Conservation (phyloP, 2,329 filamentous ascomycete species). For the Alternaria brassicicola region DNA sequence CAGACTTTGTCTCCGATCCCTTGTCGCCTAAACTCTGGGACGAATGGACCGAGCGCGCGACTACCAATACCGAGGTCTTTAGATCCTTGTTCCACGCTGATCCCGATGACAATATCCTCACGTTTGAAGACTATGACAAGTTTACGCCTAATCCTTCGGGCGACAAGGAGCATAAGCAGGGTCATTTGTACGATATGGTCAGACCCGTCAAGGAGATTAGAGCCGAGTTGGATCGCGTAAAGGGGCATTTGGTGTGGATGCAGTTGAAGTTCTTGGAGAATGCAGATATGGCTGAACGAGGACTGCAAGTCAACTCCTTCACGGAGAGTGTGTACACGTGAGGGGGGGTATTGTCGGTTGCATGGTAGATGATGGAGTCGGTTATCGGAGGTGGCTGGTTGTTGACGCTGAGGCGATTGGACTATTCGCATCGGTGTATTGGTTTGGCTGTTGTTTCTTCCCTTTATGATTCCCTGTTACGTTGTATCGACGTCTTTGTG, state of each 20-base stretch:
- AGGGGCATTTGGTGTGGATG: slow-evolving; percentile 94
- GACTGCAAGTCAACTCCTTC: slow-evolving; percentile 81
- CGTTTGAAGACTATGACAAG: slow-evolving; percentile 84
- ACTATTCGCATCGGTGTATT: neutral
- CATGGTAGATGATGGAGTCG: neutral
- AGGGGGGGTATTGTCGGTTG: neutral
- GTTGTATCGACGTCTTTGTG: neutral
- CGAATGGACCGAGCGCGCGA: slow-evolving; percentile 72
- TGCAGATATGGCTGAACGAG: slow-evolving; percentile 86
- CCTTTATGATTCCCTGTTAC: neutral
- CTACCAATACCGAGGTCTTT: slow-evolving; percentile 75
- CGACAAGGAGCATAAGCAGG: slow-evolving; percentile 69
- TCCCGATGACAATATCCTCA: slow-evolving; percentile 87
- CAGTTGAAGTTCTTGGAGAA: slow-evolving; percentile 85
- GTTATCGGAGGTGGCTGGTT: neutral
- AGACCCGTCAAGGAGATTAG: slow-evolving; percentile 68
- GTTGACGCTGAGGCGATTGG: neutral
- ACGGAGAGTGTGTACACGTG: slow-evolving; percentile 85
- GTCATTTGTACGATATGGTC: slow-evolving; percentile 85
- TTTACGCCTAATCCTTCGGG: slow-evolving; percentile 65
- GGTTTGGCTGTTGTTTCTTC: neutral
- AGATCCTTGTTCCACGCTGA: slow-evolving; percentile 85
- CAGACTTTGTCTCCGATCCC: slow-evolving; percentile 66
- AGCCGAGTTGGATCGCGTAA: slow-evolving; percentile 76
- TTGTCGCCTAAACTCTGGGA: slow-evolving; percentile 64